These are phyloP conservation scores for Termitomyces sp. DNA, from an alignment of 768 basidiomycete genomes.

Conservation along the genomic window DNA sequence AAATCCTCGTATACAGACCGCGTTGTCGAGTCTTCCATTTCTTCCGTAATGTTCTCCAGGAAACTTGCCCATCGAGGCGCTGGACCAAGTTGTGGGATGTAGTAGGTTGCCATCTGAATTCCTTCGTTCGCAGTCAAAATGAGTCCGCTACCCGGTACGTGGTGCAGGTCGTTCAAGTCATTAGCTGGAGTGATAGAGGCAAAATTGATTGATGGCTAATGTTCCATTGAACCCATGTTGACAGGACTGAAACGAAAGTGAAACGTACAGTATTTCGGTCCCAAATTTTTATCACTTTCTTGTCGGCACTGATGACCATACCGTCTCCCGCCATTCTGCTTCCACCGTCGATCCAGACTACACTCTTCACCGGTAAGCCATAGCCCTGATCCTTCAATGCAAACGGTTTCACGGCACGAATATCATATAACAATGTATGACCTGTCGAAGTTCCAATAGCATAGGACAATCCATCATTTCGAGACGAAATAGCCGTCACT, in stretches of 20 bases:
- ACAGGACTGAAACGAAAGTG: neutral
- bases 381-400: slow-evolving; percentile 97
- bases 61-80: slow-evolving; percentile 97
- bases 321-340: slow-evolving; percentile 82
- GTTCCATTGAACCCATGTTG: slow-evolving; percentile 7
- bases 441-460: slow-evolving; percentile 95
- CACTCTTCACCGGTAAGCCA: slow-evolving; percentile 80
- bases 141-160: slow-evolving; percentile 85
- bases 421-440: slow-evolving; percentile 91
- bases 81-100: slow-evolving; percentile 93
- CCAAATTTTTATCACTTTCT: slow-evolving; percentile 98
- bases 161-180: slow-evolving; percentile 88
- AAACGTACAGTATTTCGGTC: slow-evolving; percentile 72
- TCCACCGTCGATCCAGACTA: slow-evolving; percentile 89
- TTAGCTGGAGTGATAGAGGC: slow-evolving; percentile 88
- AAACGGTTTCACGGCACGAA: slow-evolving; percentile 79
- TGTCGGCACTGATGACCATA: slow-evolving; percentile 89
- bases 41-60: slow-evolving; percentile 97
- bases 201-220: slow-evolving; percentile 80
- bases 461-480: slow-evolving; percentile 87
- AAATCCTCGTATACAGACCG: slow-evolving; percentile 90
- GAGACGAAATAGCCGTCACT: slow-evolving; percentile 82
- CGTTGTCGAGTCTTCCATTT: slow-evolving; percentile 87
- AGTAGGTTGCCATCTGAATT: slow-evolving; percentile 93
- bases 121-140: slow-evolving; percentile 93